A percentile compares a stretch with the other conserved stretches of the same genome.
These are phyloP conservation scores for Citrus unshiu DNA, from an alignment of 345 rosid species.

Conservation along the genomic window DNA sequence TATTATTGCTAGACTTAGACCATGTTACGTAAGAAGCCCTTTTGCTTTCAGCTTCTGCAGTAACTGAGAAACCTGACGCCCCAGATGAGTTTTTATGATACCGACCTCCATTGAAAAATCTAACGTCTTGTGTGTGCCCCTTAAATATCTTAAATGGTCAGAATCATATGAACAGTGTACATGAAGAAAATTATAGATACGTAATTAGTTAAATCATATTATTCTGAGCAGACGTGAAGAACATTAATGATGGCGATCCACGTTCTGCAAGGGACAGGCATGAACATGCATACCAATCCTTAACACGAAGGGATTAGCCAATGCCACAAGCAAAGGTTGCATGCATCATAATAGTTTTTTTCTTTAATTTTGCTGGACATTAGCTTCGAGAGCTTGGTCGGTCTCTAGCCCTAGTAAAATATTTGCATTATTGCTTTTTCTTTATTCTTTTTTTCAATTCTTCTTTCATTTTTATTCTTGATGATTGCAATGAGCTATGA, in stretches of 20 bases:
- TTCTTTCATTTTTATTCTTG: background rate
- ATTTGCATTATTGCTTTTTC: background rate
- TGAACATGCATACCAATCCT: background rate
- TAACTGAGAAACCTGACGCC: background rate
- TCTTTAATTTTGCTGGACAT: background rate
- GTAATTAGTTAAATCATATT: background rate
- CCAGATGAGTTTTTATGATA: background rate
- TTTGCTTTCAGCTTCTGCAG: background rate
- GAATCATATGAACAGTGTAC: background rate
- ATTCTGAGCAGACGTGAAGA: background rate
- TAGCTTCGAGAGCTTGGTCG: constrained; percentile 5
- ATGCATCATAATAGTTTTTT: background rate
- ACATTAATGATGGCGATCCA: background rate
- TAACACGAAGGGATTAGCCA: background rate
- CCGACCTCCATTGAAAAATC: background rate
- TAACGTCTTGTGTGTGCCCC: background rate
- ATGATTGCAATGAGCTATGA: background rate
- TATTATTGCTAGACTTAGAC: background rate
- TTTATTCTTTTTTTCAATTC: background rate
- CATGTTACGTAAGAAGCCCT: background rate
- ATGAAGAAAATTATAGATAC: background rate
- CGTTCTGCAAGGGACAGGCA: background rate
- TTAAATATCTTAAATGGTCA: background rate
- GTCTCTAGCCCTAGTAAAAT: background rate
- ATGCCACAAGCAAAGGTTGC: constrained; percentile 3